Conservation (phyloP, 495 filamentous ascomycete species). For the Friedmanniomyces endolithicus region DNA sequence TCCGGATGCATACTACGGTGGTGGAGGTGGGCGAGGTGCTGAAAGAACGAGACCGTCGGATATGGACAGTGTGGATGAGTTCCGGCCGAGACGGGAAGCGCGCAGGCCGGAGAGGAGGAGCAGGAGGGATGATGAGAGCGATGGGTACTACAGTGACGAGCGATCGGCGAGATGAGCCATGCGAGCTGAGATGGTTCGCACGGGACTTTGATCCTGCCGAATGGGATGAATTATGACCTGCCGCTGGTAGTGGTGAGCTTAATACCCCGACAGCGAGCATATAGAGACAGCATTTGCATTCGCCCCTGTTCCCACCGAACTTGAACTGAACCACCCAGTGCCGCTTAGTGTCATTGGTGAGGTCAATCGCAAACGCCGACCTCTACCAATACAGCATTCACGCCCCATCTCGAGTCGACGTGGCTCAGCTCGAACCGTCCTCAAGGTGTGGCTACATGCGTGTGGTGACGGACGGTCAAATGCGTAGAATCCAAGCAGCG, state of each 20-base stretch:
- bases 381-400: too few relatives aligned
- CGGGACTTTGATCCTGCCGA: neutral
- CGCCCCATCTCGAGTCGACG: too few relatives aligned
- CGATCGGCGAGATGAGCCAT: neutral
- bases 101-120: neutral
- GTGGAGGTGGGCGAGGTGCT: neutral
- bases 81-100: neutral
- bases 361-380: too few relatives aligned
- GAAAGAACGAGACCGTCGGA: neutral
- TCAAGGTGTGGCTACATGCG: too few relatives aligned
- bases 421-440: too few relatives aligned
- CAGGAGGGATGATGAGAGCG: neutral
- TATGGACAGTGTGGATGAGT: neutral
- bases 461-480: too few relatives aligned
- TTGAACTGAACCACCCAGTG: too few relatives aligned
- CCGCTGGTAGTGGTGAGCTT: neutral
- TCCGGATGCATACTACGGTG: neutral
- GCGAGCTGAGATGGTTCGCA: neutral
- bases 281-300: neutral
- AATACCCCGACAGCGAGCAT: neutral
- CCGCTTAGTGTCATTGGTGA: too few relatives aligned
- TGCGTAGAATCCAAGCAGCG: too few relatives aligned
- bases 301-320: too few relatives aligned
- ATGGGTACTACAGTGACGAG: slow-evolving; percentile 1
- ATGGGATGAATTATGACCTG: too few relatives aligned